A percentile compares a stretch with the other conserved stretches of the same genome.
Evolutionary conservation across 1,284 basidiomycete species (phyloP).

Genomic region (Moniliophthora roreri): DNA sequence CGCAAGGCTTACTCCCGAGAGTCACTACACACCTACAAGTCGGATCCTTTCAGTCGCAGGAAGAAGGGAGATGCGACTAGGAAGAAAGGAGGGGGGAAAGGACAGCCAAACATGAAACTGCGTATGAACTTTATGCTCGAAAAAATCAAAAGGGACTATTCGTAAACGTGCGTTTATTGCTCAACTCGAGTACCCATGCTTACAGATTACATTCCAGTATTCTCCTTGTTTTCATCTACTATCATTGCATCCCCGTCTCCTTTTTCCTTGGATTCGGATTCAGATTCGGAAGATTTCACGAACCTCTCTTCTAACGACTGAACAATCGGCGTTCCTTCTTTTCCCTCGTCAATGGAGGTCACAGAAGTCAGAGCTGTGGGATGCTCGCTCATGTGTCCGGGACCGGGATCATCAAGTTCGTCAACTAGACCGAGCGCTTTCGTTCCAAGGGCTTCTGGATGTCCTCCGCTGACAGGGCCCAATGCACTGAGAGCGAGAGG

Average conservation of each 20-base stretch:
- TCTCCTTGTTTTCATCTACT: constrained; percentile 66
- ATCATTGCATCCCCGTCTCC: constrained; percentile 38
- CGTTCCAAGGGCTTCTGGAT: constrained; percentile 36
- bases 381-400: constrained; percentile 78
- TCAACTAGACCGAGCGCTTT: constrained; percentile 74
- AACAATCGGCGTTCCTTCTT: constrained; percentile 39
- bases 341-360: constrained; percentile 44
- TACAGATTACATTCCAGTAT: constrained; percentile 22
- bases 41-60: constrained; percentile 38
- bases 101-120: constrained; percentile 78
- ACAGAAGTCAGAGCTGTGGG: constrained; percentile 68
- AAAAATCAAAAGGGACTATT: constrained; percentile 64
- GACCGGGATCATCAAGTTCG: constrained; percentile 78
- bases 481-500: constrained; percentile 54
- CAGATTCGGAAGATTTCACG: constrained; percentile 46
- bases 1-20: constrained; percentile 59
- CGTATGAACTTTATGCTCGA: constrained; percentile 79
- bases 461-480: constrained; percentile 24
- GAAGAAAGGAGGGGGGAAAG: constrained; percentile 28
- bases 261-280: constrained; percentile 17
- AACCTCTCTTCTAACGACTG: constrained; percentile 66
- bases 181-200: neutral
- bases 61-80: neutral
- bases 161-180: constrained; percentile 26
- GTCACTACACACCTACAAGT: constrained; percentile 56